Percentiles rank a stretch among this genome's conserved stretches.
phyloP scores from a whole-genome alignment of 192 early-diverging fungal species.

The Haplosporangium gracile region DNA sequence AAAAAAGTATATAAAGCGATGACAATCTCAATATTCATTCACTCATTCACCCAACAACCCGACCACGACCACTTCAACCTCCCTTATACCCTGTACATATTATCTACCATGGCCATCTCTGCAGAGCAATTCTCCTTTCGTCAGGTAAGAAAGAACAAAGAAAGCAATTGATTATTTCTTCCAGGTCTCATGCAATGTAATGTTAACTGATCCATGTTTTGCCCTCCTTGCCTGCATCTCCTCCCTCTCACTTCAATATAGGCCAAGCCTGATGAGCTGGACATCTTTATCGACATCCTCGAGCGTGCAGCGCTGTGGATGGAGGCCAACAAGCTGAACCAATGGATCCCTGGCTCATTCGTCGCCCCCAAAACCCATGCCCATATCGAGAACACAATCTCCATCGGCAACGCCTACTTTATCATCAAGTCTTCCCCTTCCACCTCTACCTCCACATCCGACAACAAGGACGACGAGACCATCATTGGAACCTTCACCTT shows the following conservation, averaged over 20 bases:
- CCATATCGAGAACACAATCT: constrained; percentile 48
- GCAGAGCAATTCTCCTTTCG: constrained; percentile 37
- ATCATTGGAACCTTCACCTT: constrained; percentile 55
- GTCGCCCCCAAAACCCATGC: constrained; percentile 48
- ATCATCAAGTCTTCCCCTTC: constrained; percentile 23
- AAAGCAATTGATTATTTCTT: background rate
- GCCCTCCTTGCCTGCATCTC: background rate
- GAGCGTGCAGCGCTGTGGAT: constrained; percentile 51
- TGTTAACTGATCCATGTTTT: background rate
- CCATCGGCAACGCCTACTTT: constrained; percentile 46
- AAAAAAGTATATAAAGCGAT: constrained; percentile 19
- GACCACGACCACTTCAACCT: background rate
- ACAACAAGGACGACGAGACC: background rate
- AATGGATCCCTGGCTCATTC: constrained; percentile 53
- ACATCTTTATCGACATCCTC: constrained; percentile 54
- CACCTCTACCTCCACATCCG: background rate
- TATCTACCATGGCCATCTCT: constrained; percentile 26
- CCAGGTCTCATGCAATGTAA: background rate
- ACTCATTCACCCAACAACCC: background rate
- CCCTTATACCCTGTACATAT: background rate
- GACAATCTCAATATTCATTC: background rate
- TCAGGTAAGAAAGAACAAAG: constrained; percentile 7
- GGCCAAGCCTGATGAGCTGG: constrained; percentile 35
- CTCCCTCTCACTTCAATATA: background rate
- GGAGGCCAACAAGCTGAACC: constrained; percentile 48